A percentile compares a stretch with the other conserved stretches of the same genome.
Evolutionary conservation across 805 yeast species (phyloP).

Genomic region (Clavispora santaluciae): DNA sequence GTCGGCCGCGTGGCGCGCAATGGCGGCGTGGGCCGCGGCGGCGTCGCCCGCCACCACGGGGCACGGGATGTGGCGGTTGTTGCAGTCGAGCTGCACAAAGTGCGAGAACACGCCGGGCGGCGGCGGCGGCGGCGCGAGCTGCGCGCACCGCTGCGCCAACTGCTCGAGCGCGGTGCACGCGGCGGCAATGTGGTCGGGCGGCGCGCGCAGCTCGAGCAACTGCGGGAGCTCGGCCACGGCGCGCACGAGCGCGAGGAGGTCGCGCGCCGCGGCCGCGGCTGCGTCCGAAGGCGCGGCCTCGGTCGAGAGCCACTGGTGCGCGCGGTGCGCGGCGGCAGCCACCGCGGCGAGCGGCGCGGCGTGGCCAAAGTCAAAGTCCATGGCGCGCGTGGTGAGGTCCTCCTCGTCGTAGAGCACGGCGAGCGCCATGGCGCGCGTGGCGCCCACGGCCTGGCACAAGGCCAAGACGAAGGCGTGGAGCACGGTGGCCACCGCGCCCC

Average conservation of each 20-base stretch:
- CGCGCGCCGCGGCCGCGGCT: slow-evolving; percentile 7
- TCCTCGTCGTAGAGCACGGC: slow-evolving; percentile 73
- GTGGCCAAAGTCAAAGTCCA: slow-evolving; percentile 42
- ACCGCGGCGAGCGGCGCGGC: slow-evolving; percentile 21
- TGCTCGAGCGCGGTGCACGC: neutral
- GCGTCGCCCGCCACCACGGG: slow-evolving; percentile 21
- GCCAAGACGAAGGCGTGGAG: slow-evolving; percentile 50
- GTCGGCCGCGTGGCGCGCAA: slow-evolving; percentile 18
- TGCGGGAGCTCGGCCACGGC: slow-evolving; percentile 1
- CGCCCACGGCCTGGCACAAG: slow-evolving; percentile 48
- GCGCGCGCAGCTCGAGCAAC: neutral
- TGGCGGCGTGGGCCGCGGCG: slow-evolving; percentile 17
- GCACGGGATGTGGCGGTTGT: slow-evolving; percentile 36
- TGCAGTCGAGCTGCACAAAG: slow-evolving; percentile 32
- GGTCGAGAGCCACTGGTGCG: slow-evolving; percentile 27
- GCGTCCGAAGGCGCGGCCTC: neutral
- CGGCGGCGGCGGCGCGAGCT: neutral
- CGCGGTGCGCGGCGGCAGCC: slow-evolving; percentile 24
- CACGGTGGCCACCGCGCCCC: slow-evolving; percentile 39
- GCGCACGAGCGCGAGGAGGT: slow-evolving; percentile 17
- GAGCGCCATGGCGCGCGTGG: slow-evolving; percentile 42
- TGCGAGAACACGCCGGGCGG: slow-evolving; percentile 23
- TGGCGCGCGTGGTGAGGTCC: slow-evolving; percentile 60
- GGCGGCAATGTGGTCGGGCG: neutral
- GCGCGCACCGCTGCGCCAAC: neutral